Base-by-base conservation (phyloP, 352 stramenopile species). In the Phytophthora melonis region DNA sequence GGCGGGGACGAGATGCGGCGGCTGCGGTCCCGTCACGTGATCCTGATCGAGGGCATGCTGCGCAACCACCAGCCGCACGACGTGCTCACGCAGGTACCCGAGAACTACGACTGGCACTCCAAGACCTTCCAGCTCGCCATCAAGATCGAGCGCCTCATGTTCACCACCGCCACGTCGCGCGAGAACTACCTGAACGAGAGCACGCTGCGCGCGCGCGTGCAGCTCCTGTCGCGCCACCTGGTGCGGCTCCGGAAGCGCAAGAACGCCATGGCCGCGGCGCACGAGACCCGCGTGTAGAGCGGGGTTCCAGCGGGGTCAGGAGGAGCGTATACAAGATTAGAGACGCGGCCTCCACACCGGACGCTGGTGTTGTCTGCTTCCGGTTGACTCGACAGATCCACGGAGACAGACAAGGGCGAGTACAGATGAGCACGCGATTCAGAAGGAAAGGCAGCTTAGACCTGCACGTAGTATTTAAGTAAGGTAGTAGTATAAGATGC, bases 101-200 rank as follows among this genome's bases (percentile, higher is more conserved):
- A 88, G 68, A 90, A 90, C 79, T 84, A 65, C 16, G 72, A 88
- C 70, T 90, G 83, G 83, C 77, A 81, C 52, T 84, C 76, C 57
- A 90, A 90, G 79, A 90, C 83, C 11, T 83, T 88, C 61, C 41
- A 72, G 41, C 57, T 90, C 47, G 80, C 83, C 21, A 83, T 88
- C 63, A 90, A 90, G 70, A 87, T 91, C 60, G 83, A 91, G 63
- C 77, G 81, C 1, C 79, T 91, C 68, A 86, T 91, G 79, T 91
- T 89, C 73, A 80, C 78, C 52, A 71, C 81, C 1, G 81, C 83
- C n/a, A 79, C 70, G n/a, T 88, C 83, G 0, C 65, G 79, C 9
- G 74, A 87, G 57, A 80, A 86, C 69, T 91, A 91, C 68, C 49
- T 88, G 58, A 79, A 91, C 66, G 81, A 89, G 58, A 66, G 70